phyloP scores from a whole-genome alignment of 306 rosid species.

The Cicer cuneatum region DNA sequence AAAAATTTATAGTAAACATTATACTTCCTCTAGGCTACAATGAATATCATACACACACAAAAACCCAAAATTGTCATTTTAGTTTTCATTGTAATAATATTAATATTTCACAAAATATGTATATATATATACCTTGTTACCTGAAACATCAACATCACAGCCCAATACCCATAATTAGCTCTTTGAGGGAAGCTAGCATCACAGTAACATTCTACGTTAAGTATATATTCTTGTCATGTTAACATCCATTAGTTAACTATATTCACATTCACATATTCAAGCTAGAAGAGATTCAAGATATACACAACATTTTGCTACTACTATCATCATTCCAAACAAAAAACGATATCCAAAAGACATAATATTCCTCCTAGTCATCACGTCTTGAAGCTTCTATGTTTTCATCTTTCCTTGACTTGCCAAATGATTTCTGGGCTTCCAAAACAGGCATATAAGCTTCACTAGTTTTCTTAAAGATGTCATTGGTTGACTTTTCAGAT shows the following conservation, averaged over 20 bases:
- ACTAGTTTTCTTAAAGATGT: constrained; percentile 58
- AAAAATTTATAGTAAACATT: background rate
- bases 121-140: no score
- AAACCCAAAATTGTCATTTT: no score
- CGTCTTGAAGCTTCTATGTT: constrained; percentile 48
- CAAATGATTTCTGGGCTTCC: constrained; percentile 69
- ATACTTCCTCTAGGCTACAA: no score
- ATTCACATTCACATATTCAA: constrained; percentile 18
- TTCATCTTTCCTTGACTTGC: constrained; percentile 65
- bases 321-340: background rate
- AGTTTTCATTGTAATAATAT: background rate
- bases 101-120: background rate
- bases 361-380: constrained; percentile 45
- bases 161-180: background rate
- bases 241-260: background rate
- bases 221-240: background rate
- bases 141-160: constrained; percentile 1
- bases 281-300: constrained; percentile 30
- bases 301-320: constrained; percentile 19
- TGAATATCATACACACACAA: no score
- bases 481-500: constrained; percentile 53
- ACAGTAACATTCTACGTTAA: background rate
- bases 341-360: background rate
- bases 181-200: background rate
- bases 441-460: constrained; percentile 68